Base-by-base conservation (phyloP, 352 stramenopile species). In the Phytophthora pluvialis region DNA sequence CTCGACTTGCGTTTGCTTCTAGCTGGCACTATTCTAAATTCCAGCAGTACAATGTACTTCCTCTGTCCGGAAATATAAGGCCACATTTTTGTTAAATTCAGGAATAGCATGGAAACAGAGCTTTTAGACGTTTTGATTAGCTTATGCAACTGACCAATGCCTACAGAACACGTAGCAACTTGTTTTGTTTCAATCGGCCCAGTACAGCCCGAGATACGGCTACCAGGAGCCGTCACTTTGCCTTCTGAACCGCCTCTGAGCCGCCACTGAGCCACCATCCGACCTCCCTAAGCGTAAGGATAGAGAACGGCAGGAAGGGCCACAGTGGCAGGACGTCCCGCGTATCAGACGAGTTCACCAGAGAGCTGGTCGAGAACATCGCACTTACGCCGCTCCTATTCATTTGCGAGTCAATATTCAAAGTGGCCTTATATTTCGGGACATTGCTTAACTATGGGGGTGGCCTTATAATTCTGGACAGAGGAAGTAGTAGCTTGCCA, bases 41-140 rank as follows among this genome's bases (percentile, higher is more conserved):
- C n/a, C n/a, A n/a, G n/a, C n/a, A n/a, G n/a, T n/a, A n/a, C n/a
- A n/a, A n/a, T n/a, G n/a, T n/a, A 47, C 42, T 47, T 47, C 21
- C 42, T 32, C 42, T 47, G 21, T 47, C 42, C 42, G 5, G 42
- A 29, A 33, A 47, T 31, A 47, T 47, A 47, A 6, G 42, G 11
- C 16, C 21, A 21, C 42, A 25, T 18, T 47, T 32, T 32, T 47
- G 21, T 10, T 11, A 44, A 47, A 44, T 26, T 44, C 38, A 44
- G 25, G 12, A 1, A n/a, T 44, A 44, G 25, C 13, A 1, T 11
- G 5, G n/a, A 44, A 44, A 44, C 38, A 26, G 15, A 8, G n/a
- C 5, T 31, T 47, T 6, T 29, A n/a, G 31, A 32, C 16, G 9
- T 10, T 47, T 47, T 47, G 39, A 31, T 33, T 18, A 5, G 21